These are phyloP conservation scores for Penicillium soppii DNA, from an alignment of 495 filamentous ascomycete species.

Conservation along the genomic window DNA sequence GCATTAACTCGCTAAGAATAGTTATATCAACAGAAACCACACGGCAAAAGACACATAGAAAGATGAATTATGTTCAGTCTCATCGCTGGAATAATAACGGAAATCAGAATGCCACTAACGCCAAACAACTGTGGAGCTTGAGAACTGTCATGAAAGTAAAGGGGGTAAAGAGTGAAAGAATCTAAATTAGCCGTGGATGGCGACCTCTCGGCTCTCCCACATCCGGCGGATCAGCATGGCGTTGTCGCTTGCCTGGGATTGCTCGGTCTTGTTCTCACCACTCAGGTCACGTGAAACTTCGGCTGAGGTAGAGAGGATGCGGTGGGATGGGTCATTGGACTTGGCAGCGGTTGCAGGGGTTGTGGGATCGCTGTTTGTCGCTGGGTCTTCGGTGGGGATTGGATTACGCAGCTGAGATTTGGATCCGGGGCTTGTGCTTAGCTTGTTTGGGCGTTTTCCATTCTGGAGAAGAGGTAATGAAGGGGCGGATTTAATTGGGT, in stretches of 20 bases:
- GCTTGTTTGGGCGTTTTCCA: slow-evolving; percentile 19
- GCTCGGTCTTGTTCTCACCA: slow-evolving; percentile 28
- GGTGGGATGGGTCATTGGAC: slow-evolving; percentile 38
- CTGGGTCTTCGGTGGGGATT: slow-evolving; percentile 26
- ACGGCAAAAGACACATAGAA: neutral
- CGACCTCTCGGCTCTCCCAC: slow-evolving; percentile 49
- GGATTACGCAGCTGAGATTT: slow-evolving; percentile 23
- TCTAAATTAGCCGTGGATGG: slow-evolving; percentile 30
- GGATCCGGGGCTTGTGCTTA: slow-evolving; percentile 23
- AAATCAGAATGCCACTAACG: slow-evolving; percentile 5
- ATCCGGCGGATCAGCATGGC: slow-evolving; percentile 49
- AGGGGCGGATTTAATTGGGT: slow-evolving; percentile 42
- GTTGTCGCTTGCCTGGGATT: slow-evolving; percentile 24
- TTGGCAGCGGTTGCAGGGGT: slow-evolving; percentile 21
- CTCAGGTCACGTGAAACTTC: slow-evolving; percentile 25
- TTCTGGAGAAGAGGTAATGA: slow-evolving; percentile 33
- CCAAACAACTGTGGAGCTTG: slow-evolving; percentile 8
- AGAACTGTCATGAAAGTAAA: slow-evolving; percentile 13
- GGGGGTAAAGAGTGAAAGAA: slow-evolving; percentile 3
- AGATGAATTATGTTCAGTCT: slow-evolving; percentile 4
- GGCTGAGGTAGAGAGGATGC: slow-evolving; percentile 42
- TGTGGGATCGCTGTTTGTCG: slow-evolving; percentile 33
- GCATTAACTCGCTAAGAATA: slow-evolving; percentile 1
- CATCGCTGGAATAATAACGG: neutral
- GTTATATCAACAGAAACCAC: neutral